A percentile compares a stretch with the other conserved stretches of the same genome.
phyloP scores from a whole-genome alignment of 345 rosid species.

The Rhodamnia rubescens region DNA sequence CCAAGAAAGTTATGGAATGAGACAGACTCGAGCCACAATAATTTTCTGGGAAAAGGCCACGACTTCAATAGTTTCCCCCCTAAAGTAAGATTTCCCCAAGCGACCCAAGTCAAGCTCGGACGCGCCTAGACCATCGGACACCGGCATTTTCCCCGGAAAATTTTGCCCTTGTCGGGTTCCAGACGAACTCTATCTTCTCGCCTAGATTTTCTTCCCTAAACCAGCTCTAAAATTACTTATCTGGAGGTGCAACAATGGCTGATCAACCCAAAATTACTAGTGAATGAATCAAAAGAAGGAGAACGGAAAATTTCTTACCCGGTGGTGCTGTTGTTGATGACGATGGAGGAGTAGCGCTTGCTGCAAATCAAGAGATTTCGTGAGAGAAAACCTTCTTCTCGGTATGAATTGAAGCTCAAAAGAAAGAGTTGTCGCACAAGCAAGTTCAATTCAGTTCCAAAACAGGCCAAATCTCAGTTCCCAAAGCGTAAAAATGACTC shows the following conservation, averaged over 20 bases:
- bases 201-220: not conserved
- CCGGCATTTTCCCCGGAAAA: not conserved
- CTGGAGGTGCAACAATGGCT: not conserved
- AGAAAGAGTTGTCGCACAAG: not conserved
- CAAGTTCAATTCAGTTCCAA: not conserved
- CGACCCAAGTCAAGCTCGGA: not conserved
- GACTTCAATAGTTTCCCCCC: not conserved
- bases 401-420: not conserved
- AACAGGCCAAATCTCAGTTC: not conserved
- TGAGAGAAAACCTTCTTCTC: not conserved
- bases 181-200: not conserved
- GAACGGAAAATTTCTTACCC: not conserved
- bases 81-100: not conserved
- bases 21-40: not conserved
- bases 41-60: not conserved
- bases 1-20: not conserved
- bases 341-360: not conserved
- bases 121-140: not conserved
- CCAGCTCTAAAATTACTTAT: not conserved
- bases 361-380: not conserved
- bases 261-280: not conserved
- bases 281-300: not conserved
- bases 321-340: conserved; percentile 1
- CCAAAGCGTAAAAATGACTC: not conserved
- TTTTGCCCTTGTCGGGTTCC: not conserved